Base-by-base conservation (phyloP, 805 yeast genomes). In the Candida endomychidarum region DNA sequence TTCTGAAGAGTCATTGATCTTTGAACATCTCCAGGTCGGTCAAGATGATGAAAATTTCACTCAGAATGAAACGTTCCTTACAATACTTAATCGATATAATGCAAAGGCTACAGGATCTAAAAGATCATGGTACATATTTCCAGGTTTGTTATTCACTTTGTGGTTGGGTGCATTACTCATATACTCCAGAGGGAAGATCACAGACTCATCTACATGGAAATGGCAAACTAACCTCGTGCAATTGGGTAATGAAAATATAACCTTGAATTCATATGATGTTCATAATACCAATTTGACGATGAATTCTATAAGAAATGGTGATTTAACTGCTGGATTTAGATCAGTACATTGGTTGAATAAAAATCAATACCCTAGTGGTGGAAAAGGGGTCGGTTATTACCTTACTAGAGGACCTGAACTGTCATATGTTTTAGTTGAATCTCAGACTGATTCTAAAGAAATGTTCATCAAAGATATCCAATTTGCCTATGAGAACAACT, bases 401-500 rank as follows among this genome's bases (percentile, higher is more conserved):
- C n/a, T 63, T 28, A 54, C 56, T 7, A 26, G 37, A 28, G 45
- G 40, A 1, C 40, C 38, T 4, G 29, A 44, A 16, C 34, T 34
- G 7, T 26, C 43, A 9, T 56, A 49, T 24, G 47, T 54, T 3
- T 46, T 68, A 5, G 49, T 48, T n/a, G 60, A 58, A 42, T 45
- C 52, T 0, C 60, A 67, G 41, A 43, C 61, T 3, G 45, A 44
- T 9, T 20, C 26, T 11, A 12, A 21, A 8, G 56, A 53, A 24
- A 49, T 54, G 2, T 37, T 76, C 4, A 52, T 68, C 15, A 61
- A 58, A 12, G 28, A 52, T 5, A 34, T 38, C 3, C 60, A 53
- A 20, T 72, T 85, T 39, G 48, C 49, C 0, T 76, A 70, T 51
- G 58, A 68, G 2, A 78, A 70, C 47, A 52, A 53, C 35, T 63